phyloP scores from a whole-genome alignment of 2,329 filamentous ascomycete species.

The Tolypocladium inflatum region DNA sequence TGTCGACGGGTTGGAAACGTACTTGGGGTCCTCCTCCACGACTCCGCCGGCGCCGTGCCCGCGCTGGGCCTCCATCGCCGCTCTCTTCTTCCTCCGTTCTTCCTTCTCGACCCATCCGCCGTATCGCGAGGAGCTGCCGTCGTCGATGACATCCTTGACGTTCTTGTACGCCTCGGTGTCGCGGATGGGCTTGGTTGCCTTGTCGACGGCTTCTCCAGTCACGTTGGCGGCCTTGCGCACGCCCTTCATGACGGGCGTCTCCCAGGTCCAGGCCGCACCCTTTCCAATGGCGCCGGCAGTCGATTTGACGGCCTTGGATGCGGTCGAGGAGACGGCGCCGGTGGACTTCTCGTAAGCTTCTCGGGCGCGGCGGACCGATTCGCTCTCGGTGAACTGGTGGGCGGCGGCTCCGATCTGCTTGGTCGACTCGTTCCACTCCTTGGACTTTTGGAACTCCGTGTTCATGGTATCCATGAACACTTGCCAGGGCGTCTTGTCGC shows the following conservation, averaged over 20 bases:
- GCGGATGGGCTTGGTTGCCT: conserved; percentile 86
- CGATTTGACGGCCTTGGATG: conserved; percentile 70
- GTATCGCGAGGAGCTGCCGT: conserved; percentile 91
- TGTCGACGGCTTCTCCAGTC: conserved; percentile 81
- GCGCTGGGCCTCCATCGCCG: conserved; percentile 58
- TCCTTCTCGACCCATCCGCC: conserved; percentile 97
- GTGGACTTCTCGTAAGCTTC: conserved; percentile 83
- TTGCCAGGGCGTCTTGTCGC: conserved; percentile 97
- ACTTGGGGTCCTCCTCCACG: conserved; percentile 80
- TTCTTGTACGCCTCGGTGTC: conserved; percentile 92
- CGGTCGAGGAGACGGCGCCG: conserved; percentile 69
- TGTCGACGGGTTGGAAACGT: conserved; percentile 29
- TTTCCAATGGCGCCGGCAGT: conserved; percentile 84
- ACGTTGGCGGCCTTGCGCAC: conserved; percentile 77
- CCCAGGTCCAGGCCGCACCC: conserved; percentile 93
- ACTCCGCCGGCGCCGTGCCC: conserved; percentile 42
- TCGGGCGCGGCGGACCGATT: conserved; percentile 76
- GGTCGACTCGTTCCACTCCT: conserved; percentile 98
- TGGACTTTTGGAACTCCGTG: conserved; percentile 88
- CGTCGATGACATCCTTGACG: conserved; percentile 92
- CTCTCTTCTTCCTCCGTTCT: conserved; percentile 72
- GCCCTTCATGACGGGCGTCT: conserved; percentile 86
- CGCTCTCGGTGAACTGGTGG: conserved; percentile 87
- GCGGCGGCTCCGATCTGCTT: conserved; percentile 86
- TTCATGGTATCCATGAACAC: conserved; percentile 97